Base-by-base conservation (phyloP, 2,329 filamentous ascomycete genomes). In the Pseudofabraea citricarpa region DNA sequence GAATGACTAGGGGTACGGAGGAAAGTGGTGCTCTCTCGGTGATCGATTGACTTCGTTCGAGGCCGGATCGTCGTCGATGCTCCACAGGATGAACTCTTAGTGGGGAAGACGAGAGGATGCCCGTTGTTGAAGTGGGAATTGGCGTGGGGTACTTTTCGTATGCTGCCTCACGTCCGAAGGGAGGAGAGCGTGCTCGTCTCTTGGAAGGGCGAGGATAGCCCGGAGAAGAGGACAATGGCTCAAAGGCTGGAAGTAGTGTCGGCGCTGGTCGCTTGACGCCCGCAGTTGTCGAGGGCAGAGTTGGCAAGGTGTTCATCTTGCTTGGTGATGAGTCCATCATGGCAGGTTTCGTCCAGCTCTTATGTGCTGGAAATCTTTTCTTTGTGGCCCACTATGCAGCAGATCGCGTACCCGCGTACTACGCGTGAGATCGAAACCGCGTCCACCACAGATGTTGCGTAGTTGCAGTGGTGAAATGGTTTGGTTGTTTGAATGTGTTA, bases 71-170 rank as follows among this genome's bases (percentile, higher is more conserved):
- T 66, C 35, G 19, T 22, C 21, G 35, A 9, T 37, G n/a, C 10
- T 21, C 23, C 18, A n/a, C 19, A 63, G 60, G 60, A 56, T 63
- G 68, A 56, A 65, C 67, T 57, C 63, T 75, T 45, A 86, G 83
- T 37, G 90, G 90, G 44, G 90, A 95, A 37, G 89, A 94, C 27
- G 87, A 89, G 54, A 95, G 72, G 56, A 96, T 88, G 58, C 87
- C 88, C 36, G 91, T 95, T 54, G 89, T 95, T 3, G 93, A 97
- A 4, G 91, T 96, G 16, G 91, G 90, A 48, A 95, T 78, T 1
- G 93, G 93, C 3, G 93, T 97, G 32, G 93, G 93, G 68, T 97
- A 97, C 60, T 85, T 89, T 15, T 48, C 35, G 38, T 54, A 59
- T 35, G 45, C 42, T 42, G 48, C 45, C 43, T 59, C 53, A 44